Base-by-base conservation (phyloP, 2,329 filamentous ascomycete species). In the Fusarium sterilihyphosum region DNA sequence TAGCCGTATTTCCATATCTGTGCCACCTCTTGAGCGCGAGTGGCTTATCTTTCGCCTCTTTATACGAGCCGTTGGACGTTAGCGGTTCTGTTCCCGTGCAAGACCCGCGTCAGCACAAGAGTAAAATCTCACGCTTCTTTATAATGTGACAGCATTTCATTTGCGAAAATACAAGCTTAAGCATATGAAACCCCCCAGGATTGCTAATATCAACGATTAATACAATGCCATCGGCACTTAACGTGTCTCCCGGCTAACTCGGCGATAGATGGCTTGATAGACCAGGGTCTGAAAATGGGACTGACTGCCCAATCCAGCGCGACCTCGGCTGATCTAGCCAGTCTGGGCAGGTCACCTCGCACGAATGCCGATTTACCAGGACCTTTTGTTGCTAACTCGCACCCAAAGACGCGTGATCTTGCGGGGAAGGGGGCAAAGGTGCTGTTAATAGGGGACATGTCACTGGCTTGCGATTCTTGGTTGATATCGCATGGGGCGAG, bases 381-480 rank as follows among this genome's bases (percentile, higher is more conserved):
- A 65, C 44, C 49, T 67, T 63, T 67, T 67, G 64, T 56, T 40
- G n/a, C 38, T 22, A 40, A 41, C 29, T 26, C 26, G n/a, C n/a
- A 17, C n/a, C 14, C 50, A 44, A 41, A 52, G 29, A 46, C 31
- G 33, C n/a, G 12, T 52, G 44, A 38, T 60, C 14, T 59, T 62
- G 66, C 31, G 65, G 65, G 41, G 64, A 62, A 68, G 18, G 2
- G 20, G 40, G 24, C 3, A 20, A 49, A 24, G n/a, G 37, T n/a
- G 16, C 18, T 38, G 35, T 16, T 38, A 29, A 17, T 16, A n/a
- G 37, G 24, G 41, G 35, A 22, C 24, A 63, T 69, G 65, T 69
- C 66, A 69, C 65, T 69, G 56, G 40, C 31, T 29, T 35, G 18
- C 47, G 18, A 63, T 68, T 68, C 35, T 35, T 49, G 64, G 65